Evolutionary conservation across 2,329 filamentous ascomycete genomes (phyloP), one percentile per base, ranked within the genome.

Genomic region (Fusarium pseudograminearum): DNA sequence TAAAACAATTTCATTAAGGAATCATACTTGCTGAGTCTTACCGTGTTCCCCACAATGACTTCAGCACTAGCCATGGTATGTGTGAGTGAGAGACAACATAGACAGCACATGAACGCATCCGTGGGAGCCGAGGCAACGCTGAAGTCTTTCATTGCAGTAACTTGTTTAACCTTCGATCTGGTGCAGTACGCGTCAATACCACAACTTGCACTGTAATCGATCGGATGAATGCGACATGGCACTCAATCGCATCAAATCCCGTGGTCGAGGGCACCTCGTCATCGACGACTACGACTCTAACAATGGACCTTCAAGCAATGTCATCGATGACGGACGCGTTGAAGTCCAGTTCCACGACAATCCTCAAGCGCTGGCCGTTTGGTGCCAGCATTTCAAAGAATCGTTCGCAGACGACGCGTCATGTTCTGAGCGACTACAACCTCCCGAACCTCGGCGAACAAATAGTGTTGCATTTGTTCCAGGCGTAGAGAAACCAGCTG

Each of bases 301-400:
- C 15, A 64, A 66, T 28, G 61, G 68, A 24, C 71, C 72, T 3
- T 70, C 76, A 14, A 74, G 74, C 46, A 72, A 71, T 44, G 75
- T 77, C 52, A 71, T 70, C 26, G 66, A 54, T 9, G 77, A 78
- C 50, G 77, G 77, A 28, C 77, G 77, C 57, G 76, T 78, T 61
- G 65, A 74, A 16, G 66, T 78, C 20, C 72, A 76, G 18, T 77
- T 78, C 38, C 76, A 78, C 57, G 61, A 71, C 18, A 77, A 74
- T 28, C 67, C 76, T 6, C 41, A 75, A 31, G 69, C 69, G 16
- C 47, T 78, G 10, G 70, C 69, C 7, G 57, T 57, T 2, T 78
- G 77, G 76, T 75, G 71, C 47, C 66, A 67, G 10, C 70, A 65
- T 22, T 68, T 72, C n/a, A 68, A 75, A 28, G 55, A 52, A 10